These are phyloP conservation scores for Iberis pinnata DNA, from an alignment of 345 rosid genomes.

Conservation along the genomic window DNA sequence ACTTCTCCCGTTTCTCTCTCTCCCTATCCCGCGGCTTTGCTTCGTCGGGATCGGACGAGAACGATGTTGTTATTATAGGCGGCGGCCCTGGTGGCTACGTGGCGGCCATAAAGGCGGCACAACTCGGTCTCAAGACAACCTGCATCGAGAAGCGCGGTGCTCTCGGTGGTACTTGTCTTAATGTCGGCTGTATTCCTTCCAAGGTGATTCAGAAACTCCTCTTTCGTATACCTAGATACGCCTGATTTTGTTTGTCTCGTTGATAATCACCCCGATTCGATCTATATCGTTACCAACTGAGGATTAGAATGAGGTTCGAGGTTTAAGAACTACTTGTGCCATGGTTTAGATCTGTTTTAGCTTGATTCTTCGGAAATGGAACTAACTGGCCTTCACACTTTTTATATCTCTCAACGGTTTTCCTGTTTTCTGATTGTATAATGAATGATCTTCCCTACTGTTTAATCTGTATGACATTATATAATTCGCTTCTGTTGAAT, in stretches of 20 bases:
- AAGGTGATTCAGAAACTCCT: constrained; percentile 45
- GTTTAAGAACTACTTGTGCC: constrained; percentile 10
- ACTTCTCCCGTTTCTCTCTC: constrained; percentile 47
- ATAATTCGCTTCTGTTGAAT: neutral
- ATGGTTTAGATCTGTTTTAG: constrained; percentile 17
- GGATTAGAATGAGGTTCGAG: constrained; percentile 6
- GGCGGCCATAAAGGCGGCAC: constrained; percentile 98
- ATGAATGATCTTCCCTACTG: too few relatives aligned
- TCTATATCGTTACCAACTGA: neutral
- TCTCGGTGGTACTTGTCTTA: constrained; percentile 98
- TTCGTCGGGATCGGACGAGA: constrained; percentile 77
- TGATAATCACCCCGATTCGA: constrained; percentile 12
- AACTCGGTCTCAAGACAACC: constrained; percentile 93
- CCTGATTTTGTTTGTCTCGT: neutral
- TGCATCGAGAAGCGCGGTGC: constrained; percentile 96
- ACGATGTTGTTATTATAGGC: constrained; percentile 90
- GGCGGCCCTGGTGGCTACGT: constrained; percentile 99
- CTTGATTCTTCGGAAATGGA: constrained; percentile 6
- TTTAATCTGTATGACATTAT: neutral
- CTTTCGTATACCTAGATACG: neutral
- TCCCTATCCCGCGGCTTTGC: constrained; percentile 73
- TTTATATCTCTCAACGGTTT: neutral
- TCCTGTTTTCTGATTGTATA: constrained; percentile 1
- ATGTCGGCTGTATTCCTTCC: constrained; percentile 98
- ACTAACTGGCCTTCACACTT: neutral